Percentiles rank a stretch among this genome's conserved stretches.
These are phyloP conservation scores for Phytophthora lateralis DNA, from an alignment of 352 stramenopile genomes.

Conservation along the genomic window DNA sequence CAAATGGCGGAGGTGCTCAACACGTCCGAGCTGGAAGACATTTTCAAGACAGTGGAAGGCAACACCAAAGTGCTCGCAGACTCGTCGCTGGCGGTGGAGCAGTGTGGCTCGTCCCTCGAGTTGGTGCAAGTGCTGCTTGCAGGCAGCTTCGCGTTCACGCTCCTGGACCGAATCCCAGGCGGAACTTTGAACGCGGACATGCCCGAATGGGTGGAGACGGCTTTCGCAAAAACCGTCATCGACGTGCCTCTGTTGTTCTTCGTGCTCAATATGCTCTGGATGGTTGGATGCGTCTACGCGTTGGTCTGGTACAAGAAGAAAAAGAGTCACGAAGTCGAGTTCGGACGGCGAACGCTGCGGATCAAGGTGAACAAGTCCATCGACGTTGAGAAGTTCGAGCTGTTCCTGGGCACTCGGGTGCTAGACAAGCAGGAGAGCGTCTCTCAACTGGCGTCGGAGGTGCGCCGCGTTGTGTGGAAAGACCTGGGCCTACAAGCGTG, in stretches of 20 bases:
- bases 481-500: slow-evolving; percentile 39
- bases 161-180: slow-evolving; percentile 93
- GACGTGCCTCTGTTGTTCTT: slow-evolving; percentile 82
- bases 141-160: slow-evolving; percentile 91
- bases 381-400: slow-evolving; percentile 49
- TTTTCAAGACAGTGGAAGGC: slow-evolving; percentile 89
- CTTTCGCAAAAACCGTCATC: slow-evolving; percentile 52
- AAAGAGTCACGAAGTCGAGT: slow-evolving; percentile 58
- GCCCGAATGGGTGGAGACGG: slow-evolving; percentile 68
- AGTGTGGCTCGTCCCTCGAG: slow-evolving; percentile 79
- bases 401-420: slow-evolving; percentile 41
- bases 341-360: slow-evolving; percentile 86
- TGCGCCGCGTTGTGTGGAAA: slow-evolving; percentile 59
- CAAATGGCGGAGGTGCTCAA: slow-evolving; percentile 91
- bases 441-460: slow-evolving; percentile 51
- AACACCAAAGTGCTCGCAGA: slow-evolving; percentile 89
- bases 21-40: slow-evolving; percentile 88
- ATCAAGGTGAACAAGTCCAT: slow-evolving; percentile 72
- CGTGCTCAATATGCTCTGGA: slow-evolving; percentile 89
- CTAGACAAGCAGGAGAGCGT: slow-evolving; percentile 63
- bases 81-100: slow-evolving; percentile 68
- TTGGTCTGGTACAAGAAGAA: slow-evolving; percentile 69
- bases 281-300: slow-evolving; percentile 62
- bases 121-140: slow-evolving; percentile 91
- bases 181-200: slow-evolving; percentile 89